Evolutionary conservation across 305 asterid species (phyloP), one percentile per base, ranked within the genome.

Genomic region (Stenogyne calaminthoides): DNA sequence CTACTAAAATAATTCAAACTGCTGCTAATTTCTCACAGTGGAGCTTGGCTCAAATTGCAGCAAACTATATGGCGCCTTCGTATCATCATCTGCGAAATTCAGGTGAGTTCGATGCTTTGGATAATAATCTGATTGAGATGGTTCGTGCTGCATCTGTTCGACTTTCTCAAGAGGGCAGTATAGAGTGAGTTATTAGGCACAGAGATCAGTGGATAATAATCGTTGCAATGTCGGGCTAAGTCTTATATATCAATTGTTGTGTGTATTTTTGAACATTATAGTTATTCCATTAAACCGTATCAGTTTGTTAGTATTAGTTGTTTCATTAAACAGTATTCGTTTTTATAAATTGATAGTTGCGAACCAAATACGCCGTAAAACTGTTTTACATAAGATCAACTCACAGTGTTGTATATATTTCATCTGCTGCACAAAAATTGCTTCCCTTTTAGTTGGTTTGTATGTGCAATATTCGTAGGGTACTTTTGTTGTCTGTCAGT

Each of bases 61-160:
- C 97, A 20, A 74, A 83, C 58, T 71, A 75, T 70, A 74, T 87
- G 87, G 93, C 98, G 16, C 96, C 97, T 49, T 80, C 80, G 14
- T 91, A 85, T 72, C 91, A 87, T 73, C 84, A 73, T 18, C 83
- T 91, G 16, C 91, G 97, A 42, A 71, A 75, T 65, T 88, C 88
- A 16, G 88, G 91, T 3, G 98, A 86, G 78, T 92, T 94, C n/a
- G 95, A 91, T 72, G 80, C 77, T 10, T 69, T 92, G 47, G 96
- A 85, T 66, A 81, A 67, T 71, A 72, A 84, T 76, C 82, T 94
- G 51, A 79, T 81, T 64, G 93, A 90, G 80, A 90, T 94, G 96
- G 88, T 90, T 19, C 96, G 99, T 64, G 87, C 86, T 66, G 95
- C 98, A 65, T 89, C 98, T 39, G 98, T 94, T 71, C 87, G 85